Evolutionary conservation across 129 eudicot genomes (phyloP), one percentile per base, ranked within the genome.

Genomic region (Artemisia tridentata): DNA sequence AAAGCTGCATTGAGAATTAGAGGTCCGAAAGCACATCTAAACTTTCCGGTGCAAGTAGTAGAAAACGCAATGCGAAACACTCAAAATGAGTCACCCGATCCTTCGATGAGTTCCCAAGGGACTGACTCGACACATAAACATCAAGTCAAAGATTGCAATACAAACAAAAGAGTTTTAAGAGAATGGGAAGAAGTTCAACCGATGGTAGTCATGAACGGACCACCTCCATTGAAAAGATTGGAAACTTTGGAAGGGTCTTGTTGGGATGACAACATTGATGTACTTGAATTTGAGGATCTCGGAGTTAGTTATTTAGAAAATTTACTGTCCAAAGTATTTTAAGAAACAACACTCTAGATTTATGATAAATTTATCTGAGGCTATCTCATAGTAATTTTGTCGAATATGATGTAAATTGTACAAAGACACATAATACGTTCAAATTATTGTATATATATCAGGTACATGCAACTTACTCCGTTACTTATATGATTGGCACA

Each of bases 1-100:
- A 88, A 82, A 69, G 97, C 97, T 1, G 96, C 97, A 41, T 74
- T 91, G 51, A 79, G 90, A 69, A 86, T 86, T 65, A 84, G 96
- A 72, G 97, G 97, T 3, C 73, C 84, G 0, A 88, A 88, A 71
- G 86, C 95, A 57, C 69, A 74, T 48, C 76, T 88, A 8, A 91
- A 91, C 60, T 91, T 91, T 72, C 95, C 95, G 0, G 63, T 78
- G 3, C 76, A 88, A 55, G 60, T 11, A 14, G 85, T 78, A 45
- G 80, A 81, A 19, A 51, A 72, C 27, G 86, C 69, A 23, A 17
- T 75, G 52, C 78, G 67, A 63, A 50, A 54, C 66, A 57, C 49
- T 64, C 9, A 72, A 58, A 68, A 15, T 45, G 70, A 72, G 25
- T 48, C 69, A 13, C 54, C n/a, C 34, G 46, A 61, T 62, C 71